Evolutionary conservation across 305 asterid genomes (phyloP), one percentile per base, ranked within the genome.

Genomic region (Fraxinus sp.): DNA sequence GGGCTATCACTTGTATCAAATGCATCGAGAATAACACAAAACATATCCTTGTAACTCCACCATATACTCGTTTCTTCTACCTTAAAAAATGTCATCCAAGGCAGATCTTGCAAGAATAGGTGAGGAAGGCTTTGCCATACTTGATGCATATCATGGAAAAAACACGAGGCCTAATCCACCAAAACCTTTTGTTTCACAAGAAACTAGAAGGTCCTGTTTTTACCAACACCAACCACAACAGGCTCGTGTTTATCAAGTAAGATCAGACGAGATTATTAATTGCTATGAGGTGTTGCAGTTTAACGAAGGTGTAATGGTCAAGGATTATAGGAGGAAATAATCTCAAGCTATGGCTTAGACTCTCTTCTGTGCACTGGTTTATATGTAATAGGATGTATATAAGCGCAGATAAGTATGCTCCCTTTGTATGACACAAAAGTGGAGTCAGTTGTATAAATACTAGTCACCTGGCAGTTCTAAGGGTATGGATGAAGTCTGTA

Each of bases 191-290:
- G 55, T 9, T 33, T 75, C 81, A 37, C 75, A 78, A 10, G 36
- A 52, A 39, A 73, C 75, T 13, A 68, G 43, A 71, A 82, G 0
- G 36, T 84, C 82, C 5, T 87, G 90, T 49, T 39, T 85, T 41
- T 73, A 85, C 52, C 87, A 86, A 49, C 83, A 87, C 75, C 89
- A 77, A 82, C 89, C 87, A 39, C 86, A 86, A 75, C 77, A 74
- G 72, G 18, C 80, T 10, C 87, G 10, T 10, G 68, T 86, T 18
- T 77, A 81, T 75, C 83, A 33, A 82, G 81, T 85, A 18, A 85
- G 80, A 36, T 87, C 85, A 7, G 22, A 7, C 8, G 88, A 81
- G 37, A 83, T 41, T 84, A 39, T 66, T 41, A 77, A 36, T 76
- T 36, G 43, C 22, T 75, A 83, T 32, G 83, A 83, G 80, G 86